Conservation (phyloP, 2,329 filamentous ascomycete species). For the Raffaelea deltoideospora region DNA sequence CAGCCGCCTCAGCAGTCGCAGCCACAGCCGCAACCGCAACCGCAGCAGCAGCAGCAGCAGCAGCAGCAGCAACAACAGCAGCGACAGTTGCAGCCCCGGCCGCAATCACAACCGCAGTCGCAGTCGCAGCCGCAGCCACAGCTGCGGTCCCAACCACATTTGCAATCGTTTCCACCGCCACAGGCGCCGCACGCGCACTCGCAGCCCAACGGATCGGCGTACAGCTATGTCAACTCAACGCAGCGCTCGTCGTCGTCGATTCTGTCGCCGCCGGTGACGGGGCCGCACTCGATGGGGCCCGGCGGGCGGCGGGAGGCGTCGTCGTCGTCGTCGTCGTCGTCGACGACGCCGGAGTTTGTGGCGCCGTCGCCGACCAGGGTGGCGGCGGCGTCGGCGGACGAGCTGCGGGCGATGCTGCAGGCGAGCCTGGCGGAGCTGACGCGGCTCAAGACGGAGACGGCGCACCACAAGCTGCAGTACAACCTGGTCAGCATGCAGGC, state of each 20-base stretch:
- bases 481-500: slow-evolving; percentile 73
- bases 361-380: slow-evolving; percentile 35
- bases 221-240: slow-evolving; percentile 18
- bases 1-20: background rate
- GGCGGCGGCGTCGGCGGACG: slow-evolving; percentile 34
- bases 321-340: background rate
- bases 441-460: slow-evolving; percentile 61
- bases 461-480: slow-evolving; percentile 83
- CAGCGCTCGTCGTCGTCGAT: slow-evolving; percentile 32
- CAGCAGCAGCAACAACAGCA: slow-evolving; percentile 4
- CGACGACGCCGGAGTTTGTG: slow-evolving; percentile 23
- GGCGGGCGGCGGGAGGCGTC: slow-evolving; percentile 10
- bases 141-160: too few relatives aligned
- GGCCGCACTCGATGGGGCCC: slow-evolving; percentile 15
- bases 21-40: slow-evolving; percentile 8
- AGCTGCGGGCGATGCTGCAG: slow-evolving; percentile 42
- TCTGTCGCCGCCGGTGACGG: slow-evolving; percentile 39
- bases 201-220: background rate
- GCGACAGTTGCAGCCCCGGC: background rate
- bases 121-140: background rate
- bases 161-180: too few relatives aligned
- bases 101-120: background rate
- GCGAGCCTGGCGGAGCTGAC: slow-evolving; percentile 39
- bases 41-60: slow-evolving; percentile 5
- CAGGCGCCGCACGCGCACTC: too few relatives aligned